Conservation (phyloP, 2,329 filamentous ascomycete genomes). For the Calcarisporium arbuscula region DNA sequence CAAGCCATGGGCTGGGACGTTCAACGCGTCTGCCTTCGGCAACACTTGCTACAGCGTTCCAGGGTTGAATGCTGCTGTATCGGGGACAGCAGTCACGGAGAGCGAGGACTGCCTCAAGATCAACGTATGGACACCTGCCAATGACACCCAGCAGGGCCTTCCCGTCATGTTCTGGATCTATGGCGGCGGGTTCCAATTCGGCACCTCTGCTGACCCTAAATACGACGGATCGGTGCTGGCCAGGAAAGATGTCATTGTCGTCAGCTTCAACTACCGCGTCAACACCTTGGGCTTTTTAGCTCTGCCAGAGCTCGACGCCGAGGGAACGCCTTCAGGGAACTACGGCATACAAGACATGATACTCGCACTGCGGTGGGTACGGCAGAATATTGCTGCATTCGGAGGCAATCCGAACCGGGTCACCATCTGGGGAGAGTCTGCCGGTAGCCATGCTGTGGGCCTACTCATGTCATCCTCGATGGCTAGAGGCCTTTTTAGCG, state of each 20-base stretch:
- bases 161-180: constrained; percentile 8
- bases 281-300: constrained; percentile 7
- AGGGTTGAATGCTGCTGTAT: not conserved
- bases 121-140: constrained; percentile 4
- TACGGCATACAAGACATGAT: constrained; percentile 27
- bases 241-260: constrained; percentile 3
- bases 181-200: constrained; percentile 6
- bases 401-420: constrained; percentile 40
- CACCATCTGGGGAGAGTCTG: constrained; percentile 47
- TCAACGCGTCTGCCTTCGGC: not conserved
- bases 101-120: constrained; percentile 8
- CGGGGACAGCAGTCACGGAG: not conserved
- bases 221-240: constrained; percentile 6
- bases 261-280: constrained; percentile 6
- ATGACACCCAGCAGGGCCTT: constrained; percentile 1
- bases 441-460: constrained; percentile 28
- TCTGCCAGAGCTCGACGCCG: not conserved
- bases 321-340: too few species aligned
- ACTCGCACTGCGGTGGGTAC: constrained; percentile 42
- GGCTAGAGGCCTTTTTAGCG: too few species aligned
- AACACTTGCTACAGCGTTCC: not conserved
- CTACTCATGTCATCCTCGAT: too few species aligned
- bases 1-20: too few species aligned
- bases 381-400: constrained; percentile 41
- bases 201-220: constrained; percentile 2